Conservation (phyloP, 1,284 basidiomycete genomes). For the Leccinum holopus region DNA sequence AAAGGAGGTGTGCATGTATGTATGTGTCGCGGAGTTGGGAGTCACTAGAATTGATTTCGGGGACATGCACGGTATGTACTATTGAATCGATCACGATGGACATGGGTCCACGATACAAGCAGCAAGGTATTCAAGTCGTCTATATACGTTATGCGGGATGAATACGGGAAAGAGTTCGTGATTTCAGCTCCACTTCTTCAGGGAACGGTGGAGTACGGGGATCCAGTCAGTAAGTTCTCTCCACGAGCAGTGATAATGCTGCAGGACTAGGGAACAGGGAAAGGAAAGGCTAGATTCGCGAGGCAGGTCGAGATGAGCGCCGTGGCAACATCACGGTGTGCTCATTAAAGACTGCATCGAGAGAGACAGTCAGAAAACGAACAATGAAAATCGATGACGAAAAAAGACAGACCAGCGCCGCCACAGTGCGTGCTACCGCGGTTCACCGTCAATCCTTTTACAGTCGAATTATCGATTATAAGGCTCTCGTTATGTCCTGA, state of each 20-base stretch:
- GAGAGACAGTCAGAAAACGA: not conserved
- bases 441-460: slow-evolving; percentile 16
- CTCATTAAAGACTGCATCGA: slow-evolving; percentile 9
- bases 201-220: not conserved
- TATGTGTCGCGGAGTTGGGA: not conserved
- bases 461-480: not conserved
- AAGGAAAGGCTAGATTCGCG: not conserved
- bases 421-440: slow-evolving; percentile 4
- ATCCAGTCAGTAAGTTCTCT: not conserved
- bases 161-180: not conserved
- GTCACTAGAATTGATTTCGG: not conserved
- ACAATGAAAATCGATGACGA: too few species aligned
- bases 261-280: too few species aligned
- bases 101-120: not conserved
- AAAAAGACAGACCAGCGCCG: slow-evolving; percentile 18
- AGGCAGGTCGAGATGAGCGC: not conserved
- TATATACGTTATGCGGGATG: not conserved
- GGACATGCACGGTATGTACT: not conserved
- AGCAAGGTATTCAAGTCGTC: not conserved
- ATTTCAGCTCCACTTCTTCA: not conserved
- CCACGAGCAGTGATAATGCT: not conserved
- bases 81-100: not conserved
- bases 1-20: not conserved
- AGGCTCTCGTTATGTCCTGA: not conserved
- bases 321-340: not conserved